A percentile compares a stretch with the other conserved stretches of the same genome.
Conservation (phyloP, 2,329 filamentous ascomycete species). For the Penicillium sclerotigenum region DNA sequence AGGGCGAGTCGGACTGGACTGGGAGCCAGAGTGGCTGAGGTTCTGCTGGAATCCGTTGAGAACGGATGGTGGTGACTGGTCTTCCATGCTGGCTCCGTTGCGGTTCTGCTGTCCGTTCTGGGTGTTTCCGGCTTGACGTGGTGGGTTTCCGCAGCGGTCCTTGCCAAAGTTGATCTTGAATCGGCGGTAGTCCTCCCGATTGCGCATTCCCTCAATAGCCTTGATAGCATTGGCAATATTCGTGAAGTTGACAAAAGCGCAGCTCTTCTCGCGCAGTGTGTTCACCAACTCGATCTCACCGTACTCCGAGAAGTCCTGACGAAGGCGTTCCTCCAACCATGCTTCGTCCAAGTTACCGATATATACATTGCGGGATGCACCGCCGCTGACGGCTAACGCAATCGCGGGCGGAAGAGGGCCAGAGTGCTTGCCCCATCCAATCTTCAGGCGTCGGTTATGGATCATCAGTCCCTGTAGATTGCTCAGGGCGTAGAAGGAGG, state of each 20-base stretch:
- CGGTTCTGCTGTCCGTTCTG: conserved; percentile 63
- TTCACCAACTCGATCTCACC: conserved; percentile 98
- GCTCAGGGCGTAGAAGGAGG: conserved; percentile 95
- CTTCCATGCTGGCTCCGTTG: conserved; percentile 53
- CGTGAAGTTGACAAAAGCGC: conserved; percentile 98
- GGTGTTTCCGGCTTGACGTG: conserved; percentile 69
- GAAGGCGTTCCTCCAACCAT: conserved; percentile 92
- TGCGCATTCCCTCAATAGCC: conserved; percentile 91
- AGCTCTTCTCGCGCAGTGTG: conserved; percentile 95
- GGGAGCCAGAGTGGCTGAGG: conserved; percentile 53
- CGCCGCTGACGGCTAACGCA: conserved; percentile 89
- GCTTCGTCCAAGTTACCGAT: conserved; percentile 96
- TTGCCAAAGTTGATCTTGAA: conserved; percentile 99
- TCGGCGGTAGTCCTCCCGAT: conserved; percentile 92
- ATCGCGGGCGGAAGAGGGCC: conserved; percentile 94
- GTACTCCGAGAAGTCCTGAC: conserved; percentile 95
- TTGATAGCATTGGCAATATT: conserved; percentile 99
- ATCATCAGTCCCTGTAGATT: conserved; percentile 99
- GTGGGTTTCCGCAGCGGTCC: conserved; percentile 94
- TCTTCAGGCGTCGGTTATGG: conserved; percentile 95
- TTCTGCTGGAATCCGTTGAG: conserved; percentile 57
- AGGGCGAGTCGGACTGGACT: conserved; percentile 60
- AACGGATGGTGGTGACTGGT: conserved; percentile 53
- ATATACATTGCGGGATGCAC: conserved; percentile 97
- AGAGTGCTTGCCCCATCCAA: conserved; percentile 99